Percentiles rank a stretch among this genome's conserved stretches.
These are phyloP conservation scores for Hyphodiscus hymeniophilus DNA, from an alignment of 495 filamentous ascomycete species.

Conservation along the genomic window DNA sequence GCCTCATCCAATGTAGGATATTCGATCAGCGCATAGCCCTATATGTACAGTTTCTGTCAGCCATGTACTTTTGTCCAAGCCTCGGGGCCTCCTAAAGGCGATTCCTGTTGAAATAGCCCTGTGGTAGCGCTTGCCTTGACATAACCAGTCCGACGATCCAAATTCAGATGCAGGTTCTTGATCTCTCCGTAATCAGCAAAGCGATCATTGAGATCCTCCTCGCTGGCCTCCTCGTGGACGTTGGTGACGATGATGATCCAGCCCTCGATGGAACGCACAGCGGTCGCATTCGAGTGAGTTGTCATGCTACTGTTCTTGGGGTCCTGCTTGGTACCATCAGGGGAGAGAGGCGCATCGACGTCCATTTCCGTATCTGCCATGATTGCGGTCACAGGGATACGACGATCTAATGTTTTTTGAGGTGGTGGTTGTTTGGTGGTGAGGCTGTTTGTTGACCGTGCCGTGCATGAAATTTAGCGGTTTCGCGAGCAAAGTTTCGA, in stretches of 20 bases:
- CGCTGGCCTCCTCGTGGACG: constrained; percentile 94
- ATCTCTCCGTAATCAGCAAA: constrained; percentile 97
- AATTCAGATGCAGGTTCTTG: constrained; percentile 91
- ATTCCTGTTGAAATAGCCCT: background rate
- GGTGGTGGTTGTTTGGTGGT: background rate
- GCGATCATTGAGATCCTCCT: constrained; percentile 89
- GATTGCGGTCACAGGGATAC: constrained; percentile 14
- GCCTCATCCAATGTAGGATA: constrained; percentile 85
- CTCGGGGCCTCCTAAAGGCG: background rate
- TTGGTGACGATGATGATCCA: constrained; percentile 98
- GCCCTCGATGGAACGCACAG: constrained; percentile 95
- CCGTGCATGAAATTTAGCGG: background rate
- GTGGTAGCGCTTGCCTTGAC: constrained; percentile 65
- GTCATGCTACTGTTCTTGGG: constrained; percentile 56
- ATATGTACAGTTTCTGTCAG: constrained; percentile 7
- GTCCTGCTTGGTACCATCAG: constrained; percentile 29
- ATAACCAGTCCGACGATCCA: constrained; percentile 93
- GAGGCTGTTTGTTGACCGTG: constrained; percentile 1
- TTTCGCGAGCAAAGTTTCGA: no score
- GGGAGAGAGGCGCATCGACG: constrained; percentile 48
- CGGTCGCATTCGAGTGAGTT: constrained; percentile 73
- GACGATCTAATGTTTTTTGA: constrained; percentile 1
- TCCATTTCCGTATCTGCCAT: constrained; percentile 72
- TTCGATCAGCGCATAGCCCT: constrained; percentile 94
- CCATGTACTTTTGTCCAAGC: background rate